These are phyloP conservation scores for Phytophthora cryptogea DNA, from an alignment of 352 stramenopile genomes.

Conservation along the genomic window DNA sequence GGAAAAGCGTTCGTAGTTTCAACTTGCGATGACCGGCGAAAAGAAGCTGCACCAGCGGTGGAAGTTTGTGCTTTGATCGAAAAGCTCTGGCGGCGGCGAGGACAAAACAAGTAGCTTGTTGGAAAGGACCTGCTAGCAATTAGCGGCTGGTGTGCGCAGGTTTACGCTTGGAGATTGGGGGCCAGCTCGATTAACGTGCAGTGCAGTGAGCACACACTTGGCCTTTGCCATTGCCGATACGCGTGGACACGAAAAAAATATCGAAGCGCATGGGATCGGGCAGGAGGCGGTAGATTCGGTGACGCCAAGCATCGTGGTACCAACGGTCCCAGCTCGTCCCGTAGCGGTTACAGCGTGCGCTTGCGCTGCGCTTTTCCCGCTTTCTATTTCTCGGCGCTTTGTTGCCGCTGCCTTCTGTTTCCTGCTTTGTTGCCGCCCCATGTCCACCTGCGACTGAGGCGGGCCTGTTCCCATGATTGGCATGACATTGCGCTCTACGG, in stretches of 20 bases:
- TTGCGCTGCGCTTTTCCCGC: too few species aligned
- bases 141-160: not conserved
- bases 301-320: slow-evolving; percentile 1
- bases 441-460: too few species aligned
- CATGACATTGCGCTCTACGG: slow-evolving; percentile 4
- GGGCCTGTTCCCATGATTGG: not conserved
- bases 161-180: not conserved
- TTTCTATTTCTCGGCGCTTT: too few species aligned
- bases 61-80: not conserved
- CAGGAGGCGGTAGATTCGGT: slow-evolving; percentile 8
- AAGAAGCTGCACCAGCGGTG: slow-evolving; percentile 22
- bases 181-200: slow-evolving; percentile 1
- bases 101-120: too few species aligned
- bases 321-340: too few species aligned
- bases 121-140: not conserved
- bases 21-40: slow-evolving; percentile 19
- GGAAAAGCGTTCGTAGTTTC: slow-evolving; percentile 12
- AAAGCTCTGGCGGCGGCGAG: not conserved
- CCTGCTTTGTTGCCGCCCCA: too few species aligned
- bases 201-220: slow-evolving; percentile 11
- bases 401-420: too few species aligned
- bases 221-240: slow-evolving; percentile 22
- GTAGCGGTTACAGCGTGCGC: too few species aligned
- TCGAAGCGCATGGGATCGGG: slow-evolving; percentile 19
- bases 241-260: slow-evolving; percentile 32